phyloP scores from a whole-genome alignment of 2,329 filamentous ascomycete genomes.

The Stagonosporopsis chrysanthemi region DNA sequence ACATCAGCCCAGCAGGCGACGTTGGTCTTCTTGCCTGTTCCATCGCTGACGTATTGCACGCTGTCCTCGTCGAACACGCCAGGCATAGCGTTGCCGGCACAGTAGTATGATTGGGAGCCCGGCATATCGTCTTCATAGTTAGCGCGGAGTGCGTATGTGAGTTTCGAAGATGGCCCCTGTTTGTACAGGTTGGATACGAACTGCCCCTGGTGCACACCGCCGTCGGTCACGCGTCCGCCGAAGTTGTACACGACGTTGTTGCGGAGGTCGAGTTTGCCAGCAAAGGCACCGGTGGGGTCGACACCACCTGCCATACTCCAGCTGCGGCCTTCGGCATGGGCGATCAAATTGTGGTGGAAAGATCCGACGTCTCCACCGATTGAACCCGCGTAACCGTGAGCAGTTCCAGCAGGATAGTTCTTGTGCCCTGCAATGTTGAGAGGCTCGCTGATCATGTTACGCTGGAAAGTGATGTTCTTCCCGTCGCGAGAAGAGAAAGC shows the following conservation, averaged over 20 bases:
- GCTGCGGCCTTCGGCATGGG: slow-evolving; percentile 52
- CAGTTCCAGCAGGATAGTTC: slow-evolving; percentile 47
- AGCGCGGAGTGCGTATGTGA: slow-evolving; percentile 38
- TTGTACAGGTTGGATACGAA: slow-evolving; percentile 49
- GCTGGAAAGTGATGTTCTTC: slow-evolving; percentile 48
- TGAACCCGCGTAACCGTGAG: slow-evolving; percentile 27
- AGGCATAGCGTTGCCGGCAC: slow-evolving; percentile 45
- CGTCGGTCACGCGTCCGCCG: slow-evolving; percentile 45
- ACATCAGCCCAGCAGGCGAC: slow-evolving; percentile 45
- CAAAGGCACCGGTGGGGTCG: slow-evolving; percentile 41
- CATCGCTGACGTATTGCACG: slow-evolving; percentile 30
- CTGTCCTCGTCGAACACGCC: slow-evolving; percentile 40
- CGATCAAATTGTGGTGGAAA: slow-evolving; percentile 49
- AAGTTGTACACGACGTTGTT: slow-evolving; percentile 52
- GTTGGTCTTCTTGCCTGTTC: slow-evolving; percentile 31
- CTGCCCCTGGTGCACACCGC: slow-evolving; percentile 43
- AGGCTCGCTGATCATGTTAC: slow-evolving; percentile 49
- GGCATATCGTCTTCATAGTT: slow-evolving; percentile 45
- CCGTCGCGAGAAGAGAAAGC: slow-evolving; percentile 46
- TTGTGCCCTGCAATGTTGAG: slow-evolving; percentile 49
- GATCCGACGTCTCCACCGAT: slow-evolving; percentile 47
- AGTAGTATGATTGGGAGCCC: slow-evolving; percentile 46
- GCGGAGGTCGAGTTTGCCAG: slow-evolving; percentile 44
- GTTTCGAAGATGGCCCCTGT: slow-evolving; percentile 39
- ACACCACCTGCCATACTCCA: slow-evolving; percentile 50